Evolutionary conservation across 257 asterid genomes (phyloP).

Genomic region (Plantago elongata): DNA sequence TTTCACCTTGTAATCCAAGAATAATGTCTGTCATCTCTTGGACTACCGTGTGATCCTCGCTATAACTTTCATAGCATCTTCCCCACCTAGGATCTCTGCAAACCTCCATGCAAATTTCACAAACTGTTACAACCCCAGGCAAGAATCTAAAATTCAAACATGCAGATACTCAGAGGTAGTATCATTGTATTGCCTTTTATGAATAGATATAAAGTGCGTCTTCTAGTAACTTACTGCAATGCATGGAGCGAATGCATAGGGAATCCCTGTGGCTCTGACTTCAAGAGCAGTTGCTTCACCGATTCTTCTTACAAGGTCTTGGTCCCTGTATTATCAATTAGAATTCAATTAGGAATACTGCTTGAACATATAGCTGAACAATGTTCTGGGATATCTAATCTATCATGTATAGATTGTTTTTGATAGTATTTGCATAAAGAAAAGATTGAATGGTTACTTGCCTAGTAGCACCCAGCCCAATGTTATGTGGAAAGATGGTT

Average conservation of each 20-base stretch:
- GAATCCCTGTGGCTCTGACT: slow-evolving; percentile 89
- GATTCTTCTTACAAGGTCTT: slow-evolving; percentile 59
- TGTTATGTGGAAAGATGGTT: slow-evolving; percentile 82
- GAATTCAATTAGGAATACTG: slow-evolving; percentile 7
- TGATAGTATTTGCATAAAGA: slow-evolving; percentile 5
- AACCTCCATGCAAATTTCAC: slow-evolving; percentile 40
- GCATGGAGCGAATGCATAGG: slow-evolving; percentile 88
- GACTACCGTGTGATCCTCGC: slow-evolving; percentile 83
- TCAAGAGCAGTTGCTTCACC: slow-evolving; percentile 87
- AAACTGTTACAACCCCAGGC: slow-evolving; percentile 7
- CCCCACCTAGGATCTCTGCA: slow-evolving; percentile 99
- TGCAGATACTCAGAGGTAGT: background rate
- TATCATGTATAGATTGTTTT: background rate
- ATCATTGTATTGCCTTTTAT: background rate
- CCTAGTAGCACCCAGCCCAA: slow-evolving; percentile 94
- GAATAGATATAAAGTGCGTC: slow-evolving; percentile 7
- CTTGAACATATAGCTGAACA: background rate
- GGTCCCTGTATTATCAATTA: slow-evolving; percentile 53
- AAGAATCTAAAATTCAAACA: background rate
- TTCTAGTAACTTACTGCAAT: slow-evolving; percentile 65
- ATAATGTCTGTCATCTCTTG: slow-evolving; percentile 80
- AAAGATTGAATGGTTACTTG: slow-evolving; percentile 21
- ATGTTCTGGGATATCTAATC: slow-evolving; percentile 2
- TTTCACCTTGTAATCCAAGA: slow-evolving; percentile 82
- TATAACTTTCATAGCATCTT: slow-evolving; percentile 87